Base-by-base conservation (phyloP, 495 filamentous ascomycete genomes). In the Penicillium canariense region DNA sequence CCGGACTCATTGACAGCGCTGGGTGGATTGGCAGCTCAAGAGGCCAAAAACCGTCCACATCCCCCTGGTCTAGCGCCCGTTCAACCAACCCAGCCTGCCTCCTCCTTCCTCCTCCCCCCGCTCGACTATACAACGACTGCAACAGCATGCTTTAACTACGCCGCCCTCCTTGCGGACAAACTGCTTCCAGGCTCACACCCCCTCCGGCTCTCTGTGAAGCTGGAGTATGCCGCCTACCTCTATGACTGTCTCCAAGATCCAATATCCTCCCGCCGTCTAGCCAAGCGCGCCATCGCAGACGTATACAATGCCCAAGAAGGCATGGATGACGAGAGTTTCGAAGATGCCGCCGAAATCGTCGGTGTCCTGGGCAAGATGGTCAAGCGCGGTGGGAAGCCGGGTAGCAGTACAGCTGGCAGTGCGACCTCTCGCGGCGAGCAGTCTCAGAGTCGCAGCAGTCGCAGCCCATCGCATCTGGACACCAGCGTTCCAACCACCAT, bases 151-250 rank as follows among this genome's bases (percentile, higher is more conserved):
- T 98, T 98, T 74, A 80, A 81, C 27, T 84, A 91, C 55, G 90
- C 90, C 3, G 76, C 86, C 11, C 68, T 79, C n/a, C 79, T 92
- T 5, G 89, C 93, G 4, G 87, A 90, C 25, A 66, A 72, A 11
- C 74, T 89, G 9, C 79, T 97, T 15, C 88, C 91, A 54, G 91
- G 91, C 27, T 91, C 89, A 0, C 90, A 97, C 57, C 94, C 94
- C 1, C 79, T 98, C 14, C 87, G 94, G 2, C 78, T 98, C 0
- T 94, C 89, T 0, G 87, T 96, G 14, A 95, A 95, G 56, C 85
- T 96, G 10, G 94, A 98, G 70, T 94, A 91, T 66, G 83, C 86
- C n/a, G 94, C 93, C 2, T 98, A 96, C 64, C 77, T 96, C 4
- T 96, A 94, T 75, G 94, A 98, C 64, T 97, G 92, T 62, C 77